Conservation (phyloP, 208 protist genomes). For the Leptomonas seymouri region DNA sequence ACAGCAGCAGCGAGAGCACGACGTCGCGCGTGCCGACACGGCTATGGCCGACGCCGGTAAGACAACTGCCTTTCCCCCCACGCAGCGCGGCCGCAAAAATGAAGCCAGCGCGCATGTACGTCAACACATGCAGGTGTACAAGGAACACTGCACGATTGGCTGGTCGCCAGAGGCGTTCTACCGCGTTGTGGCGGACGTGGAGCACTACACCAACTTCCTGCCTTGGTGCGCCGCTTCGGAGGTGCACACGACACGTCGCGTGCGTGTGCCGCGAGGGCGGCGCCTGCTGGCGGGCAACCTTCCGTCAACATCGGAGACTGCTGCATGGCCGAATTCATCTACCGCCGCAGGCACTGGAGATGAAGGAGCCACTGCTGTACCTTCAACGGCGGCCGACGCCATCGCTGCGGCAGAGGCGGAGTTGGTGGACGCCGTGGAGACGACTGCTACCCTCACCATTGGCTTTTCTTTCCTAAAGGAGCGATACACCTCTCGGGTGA, state of each 20-base stretch:
- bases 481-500: conserved; percentile 76
- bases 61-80: background rate
- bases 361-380: background rate
- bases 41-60: background rate
- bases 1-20: background rate
- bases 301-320: too few species aligned
- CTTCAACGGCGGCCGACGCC: background rate
- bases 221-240: conserved; percentile 76
- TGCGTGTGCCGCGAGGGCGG: conserved; percentile 22
- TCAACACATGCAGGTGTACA: conserved; percentile 57
- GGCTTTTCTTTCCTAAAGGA: conserved; percentile 83
- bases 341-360: background rate
- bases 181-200: conserved; percentile 75
- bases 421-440: conserved; percentile 48
- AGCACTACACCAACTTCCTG: conserved; percentile 70
- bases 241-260: conserved; percentile 53
- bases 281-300: conserved; percentile 13
- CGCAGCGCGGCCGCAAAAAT: background rate
- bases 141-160: conserved; percentile 79
- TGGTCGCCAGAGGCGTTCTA: conserved; percentile 77
- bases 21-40: background rate
- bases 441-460: conserved; percentile 70
- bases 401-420: conserved; percentile 18
- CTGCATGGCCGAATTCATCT: too few species aligned
- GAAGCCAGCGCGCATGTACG: background rate